Base-by-base conservation (phyloP, 306 rosid species). In the Aeschynomene evenia region DNA sequence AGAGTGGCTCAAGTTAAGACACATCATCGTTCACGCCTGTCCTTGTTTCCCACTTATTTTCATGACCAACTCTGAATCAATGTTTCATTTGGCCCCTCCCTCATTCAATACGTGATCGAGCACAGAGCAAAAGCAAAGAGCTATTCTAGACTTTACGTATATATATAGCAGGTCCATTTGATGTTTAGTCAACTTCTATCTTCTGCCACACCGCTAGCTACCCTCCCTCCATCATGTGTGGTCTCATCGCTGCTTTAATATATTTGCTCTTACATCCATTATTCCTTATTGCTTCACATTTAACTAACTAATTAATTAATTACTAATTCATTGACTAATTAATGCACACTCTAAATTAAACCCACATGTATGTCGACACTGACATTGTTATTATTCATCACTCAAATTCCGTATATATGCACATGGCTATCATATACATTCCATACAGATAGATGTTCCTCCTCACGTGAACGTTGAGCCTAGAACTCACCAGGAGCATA, bases 171-270 rank as follows among this genome's bases (percentile, higher is more conserved):
- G n/a, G n/a, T n/a, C n/a, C n/a, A n/a, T n/a, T 34, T 5, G 26
- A 51, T 74, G 73, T 54, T 20, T 68, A 68, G 75, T 79, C 81
- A 69, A 69, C 66, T 69, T 61, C 51, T n/a, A n/a, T n/a, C n/a
- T 60, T 9, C 19, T 62, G 53, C 19, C 76, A 69, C 76, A 77
- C 76, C 48, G 75, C 75, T 71, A 76, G 52, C 6, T 28, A 28
- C 6, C 5, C 29, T 58, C 53, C 19, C 43, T 29, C 20, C n/a
- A n/a, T 45, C 31, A 12, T 24, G 54, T 31, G 77, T 72, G 40
- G 62, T 34, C 53, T 71, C n/a, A n/a, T n/a, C n/a, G n/a, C n/a
- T 31, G 13, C 36, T 26, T 55, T n/a, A n/a, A n/a, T n/a, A n/a
- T n/a, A n/a, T n/a, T n/a, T 36, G 6, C 74, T 46, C 65, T 55